Percentiles rank a stretch among this genome's conserved stretches.
phyloP scores from a whole-genome alignment of 805 yeast genomes.

The Nakazawaea populi region DNA sequence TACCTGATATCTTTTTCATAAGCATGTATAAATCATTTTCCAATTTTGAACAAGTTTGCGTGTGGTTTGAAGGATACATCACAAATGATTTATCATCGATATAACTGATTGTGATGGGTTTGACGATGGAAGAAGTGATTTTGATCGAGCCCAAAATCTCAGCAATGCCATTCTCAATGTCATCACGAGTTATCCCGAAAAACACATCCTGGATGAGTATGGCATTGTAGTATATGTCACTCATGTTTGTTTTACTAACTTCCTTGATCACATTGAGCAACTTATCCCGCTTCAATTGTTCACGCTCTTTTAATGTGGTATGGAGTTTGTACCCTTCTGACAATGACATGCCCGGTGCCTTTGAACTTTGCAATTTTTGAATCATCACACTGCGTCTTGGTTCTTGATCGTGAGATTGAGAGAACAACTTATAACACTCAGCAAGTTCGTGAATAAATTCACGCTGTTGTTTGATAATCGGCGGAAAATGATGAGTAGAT shows the following conservation, averaged over 20 bases:
- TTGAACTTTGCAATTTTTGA: slow-evolving; percentile 24
- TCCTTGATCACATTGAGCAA: slow-evolving; percentile 20
- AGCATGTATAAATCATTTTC: slow-evolving; percentile 38
- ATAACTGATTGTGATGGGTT: slow-evolving; percentile 28
- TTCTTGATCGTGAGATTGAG: slow-evolving; percentile 78
- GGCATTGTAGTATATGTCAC: slow-evolving; percentile 37
- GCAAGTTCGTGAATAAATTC: slow-evolving; percentile 67
- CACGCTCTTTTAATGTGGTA: slow-evolving; percentile 22
- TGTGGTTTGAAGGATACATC: slow-evolving; percentile 29
- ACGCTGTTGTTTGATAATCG: slow-evolving; percentile 69
- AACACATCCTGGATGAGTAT: slow-evolving; percentile 47
- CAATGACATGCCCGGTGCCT: slow-evolving; percentile 40
- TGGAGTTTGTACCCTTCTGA: slow-evolving; percentile 33
- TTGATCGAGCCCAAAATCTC: slow-evolving; percentile 20
- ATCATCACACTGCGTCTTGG: slow-evolving; percentile 72
- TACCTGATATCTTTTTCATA: slow-evolving; percentile 27
- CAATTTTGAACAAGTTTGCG: slow-evolving; percentile 28
- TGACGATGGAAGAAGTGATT: slow-evolving; percentile 16
- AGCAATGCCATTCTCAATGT: slow-evolving; percentile 25
- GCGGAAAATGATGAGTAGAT: slow-evolving; percentile 55
- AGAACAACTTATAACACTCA: slow-evolving; percentile 47
- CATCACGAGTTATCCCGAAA: slow-evolving; percentile 44
- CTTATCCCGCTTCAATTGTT: slow-evolving; percentile 15
- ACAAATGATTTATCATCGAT: slow-evolving; percentile 35
- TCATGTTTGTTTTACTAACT: not conserved